Conservation (phyloP, 176 grass and related monocot genomes). For the Avena sativa region DNA sequence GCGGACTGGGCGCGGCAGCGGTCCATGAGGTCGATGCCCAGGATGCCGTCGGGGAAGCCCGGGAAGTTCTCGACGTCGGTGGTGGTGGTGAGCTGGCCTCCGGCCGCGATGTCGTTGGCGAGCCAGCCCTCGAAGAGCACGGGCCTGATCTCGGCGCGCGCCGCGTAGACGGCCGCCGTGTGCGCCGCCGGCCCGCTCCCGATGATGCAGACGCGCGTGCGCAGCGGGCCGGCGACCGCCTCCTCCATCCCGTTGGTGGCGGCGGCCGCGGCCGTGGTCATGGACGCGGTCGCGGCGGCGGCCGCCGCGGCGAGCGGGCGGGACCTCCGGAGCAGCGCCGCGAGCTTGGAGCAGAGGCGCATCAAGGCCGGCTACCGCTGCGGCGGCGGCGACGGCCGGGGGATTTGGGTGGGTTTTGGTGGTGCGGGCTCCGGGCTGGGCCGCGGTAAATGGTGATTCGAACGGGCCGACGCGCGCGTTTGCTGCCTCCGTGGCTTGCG, state of each 20-base stretch:
- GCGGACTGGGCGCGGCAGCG: conserved; percentile 68
- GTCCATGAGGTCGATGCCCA: conserved; percentile 88
- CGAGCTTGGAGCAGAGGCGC: conserved; percentile 68
- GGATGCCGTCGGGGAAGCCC: conserved; percentile 82
- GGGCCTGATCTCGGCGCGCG: conserved; percentile 77
- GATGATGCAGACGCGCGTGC: conserved; percentile 85
- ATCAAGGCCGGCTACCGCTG: conserved; percentile 35
- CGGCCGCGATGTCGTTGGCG: conserved; percentile 94
- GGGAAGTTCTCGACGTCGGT: conserved; percentile 99
- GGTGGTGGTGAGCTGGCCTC: conserved; percentile 96
- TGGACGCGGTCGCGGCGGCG: conserved; percentile 33
- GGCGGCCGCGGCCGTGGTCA: background rate
- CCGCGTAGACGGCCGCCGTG: conserved; percentile 89
- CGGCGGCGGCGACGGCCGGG: background rate
- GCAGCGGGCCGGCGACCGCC: conserved; percentile 52
- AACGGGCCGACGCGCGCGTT: conserved; percentile 39
- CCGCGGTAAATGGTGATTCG: background rate
- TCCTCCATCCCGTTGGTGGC: conserved; percentile 66
- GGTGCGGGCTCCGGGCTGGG: background rate
- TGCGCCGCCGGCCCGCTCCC: conserved; percentile 92
- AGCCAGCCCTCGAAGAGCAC: conserved; percentile 93
- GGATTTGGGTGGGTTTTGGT: background rate
- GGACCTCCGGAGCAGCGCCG: conserved; percentile 69
- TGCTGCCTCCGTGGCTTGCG: background rate
- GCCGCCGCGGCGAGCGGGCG: conserved; percentile 29